Evolutionary conservation across 2,329 filamentous ascomycete species (phyloP).

Genomic region (Colletotrichum filicis): DNA sequence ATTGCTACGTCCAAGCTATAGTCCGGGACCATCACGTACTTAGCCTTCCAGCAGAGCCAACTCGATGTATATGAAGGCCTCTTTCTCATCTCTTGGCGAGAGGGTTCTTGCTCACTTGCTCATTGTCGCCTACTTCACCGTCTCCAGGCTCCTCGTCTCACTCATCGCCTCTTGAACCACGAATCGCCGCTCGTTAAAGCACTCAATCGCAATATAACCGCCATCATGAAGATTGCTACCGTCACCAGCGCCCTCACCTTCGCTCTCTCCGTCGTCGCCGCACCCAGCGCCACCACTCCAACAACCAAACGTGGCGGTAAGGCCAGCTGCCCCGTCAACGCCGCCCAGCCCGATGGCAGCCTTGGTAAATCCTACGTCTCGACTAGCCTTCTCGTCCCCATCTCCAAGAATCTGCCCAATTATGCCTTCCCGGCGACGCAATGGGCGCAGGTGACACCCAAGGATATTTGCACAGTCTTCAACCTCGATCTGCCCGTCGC

Average conservation of each 20-base stretch:
- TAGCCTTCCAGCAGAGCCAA: not conserved
- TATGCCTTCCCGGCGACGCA: conserved; percentile 17
- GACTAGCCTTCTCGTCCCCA: conserved; percentile 24
- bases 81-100: not conserved
- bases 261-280: conserved; percentile 6
- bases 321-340: conserved; percentile 16
- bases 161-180: not conserved
- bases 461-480: conserved; percentile 30
- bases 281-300: not conserved
- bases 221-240: conserved; percentile 23
- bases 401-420: conserved; percentile 17
- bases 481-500: conserved; percentile 29
- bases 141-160: not conserved
- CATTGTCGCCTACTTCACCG: not conserved
- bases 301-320: not conserved
- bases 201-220: not conserved
- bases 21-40: not conserved
- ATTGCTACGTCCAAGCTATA: not conserved
- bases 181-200: not conserved
- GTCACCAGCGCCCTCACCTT: conserved; percentile 3
- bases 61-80: not conserved
- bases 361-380: conserved; percentile 17
- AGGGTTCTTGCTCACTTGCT: not conserved
- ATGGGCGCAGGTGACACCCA: conserved; percentile 12
- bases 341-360: conserved; percentile 27